Evolutionary conservation across 2,329 filamentous ascomycete genomes (phyloP).

Genomic region (Aspergillus oerlinghausenensis): DNA sequence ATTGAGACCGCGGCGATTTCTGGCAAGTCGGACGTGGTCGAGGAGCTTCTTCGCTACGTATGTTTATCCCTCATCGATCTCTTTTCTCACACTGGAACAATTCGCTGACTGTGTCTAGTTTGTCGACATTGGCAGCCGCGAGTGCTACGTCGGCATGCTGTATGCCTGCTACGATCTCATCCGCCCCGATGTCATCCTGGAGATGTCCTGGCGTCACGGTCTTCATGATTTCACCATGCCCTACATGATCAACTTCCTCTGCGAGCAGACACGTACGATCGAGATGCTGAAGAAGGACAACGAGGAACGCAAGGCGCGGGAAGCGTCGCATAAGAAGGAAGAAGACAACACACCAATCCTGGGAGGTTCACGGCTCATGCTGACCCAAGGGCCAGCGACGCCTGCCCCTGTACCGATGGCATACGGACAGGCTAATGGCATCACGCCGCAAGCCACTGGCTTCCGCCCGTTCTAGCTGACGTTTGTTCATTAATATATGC

Average conservation of each 20-base stretch:
- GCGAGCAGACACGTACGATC: slow-evolving; percentile 84
- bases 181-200: slow-evolving; percentile 84
- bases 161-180: slow-evolving; percentile 98
- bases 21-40: slow-evolving; percentile 83
- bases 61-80: slow-evolving; percentile 44
- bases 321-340: slow-evolving; percentile 74
- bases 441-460: slow-evolving; percentile 82
- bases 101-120: slow-evolving; percentile 60
- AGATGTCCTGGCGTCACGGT: slow-evolving; percentile 94
- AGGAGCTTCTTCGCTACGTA: slow-evolving; percentile 94
- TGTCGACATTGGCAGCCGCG: slow-evolving; percentile 96
- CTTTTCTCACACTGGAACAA: not conserved
- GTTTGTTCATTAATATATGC: slow-evolving; percentile 4
- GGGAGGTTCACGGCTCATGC: slow-evolving; percentile 83
- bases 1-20: slow-evolving; percentile 97
- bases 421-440: slow-evolving; percentile 78
- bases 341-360: slow-evolving; percentile 94
- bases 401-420: slow-evolving; percentile 57
- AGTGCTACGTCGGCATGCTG: slow-evolving; percentile 99
- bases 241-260: slow-evolving; percentile 98
- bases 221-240: slow-evolving; percentile 98
- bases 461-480: slow-evolving; percentile 53
- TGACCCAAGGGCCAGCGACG: slow-evolving; percentile 80
- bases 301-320: slow-evolving; percentile 75
- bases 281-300: slow-evolving; percentile 88